Base-by-base conservation (phyloP, 371 early-diverging fungal species). In the Rhizopus sp. region DNA sequence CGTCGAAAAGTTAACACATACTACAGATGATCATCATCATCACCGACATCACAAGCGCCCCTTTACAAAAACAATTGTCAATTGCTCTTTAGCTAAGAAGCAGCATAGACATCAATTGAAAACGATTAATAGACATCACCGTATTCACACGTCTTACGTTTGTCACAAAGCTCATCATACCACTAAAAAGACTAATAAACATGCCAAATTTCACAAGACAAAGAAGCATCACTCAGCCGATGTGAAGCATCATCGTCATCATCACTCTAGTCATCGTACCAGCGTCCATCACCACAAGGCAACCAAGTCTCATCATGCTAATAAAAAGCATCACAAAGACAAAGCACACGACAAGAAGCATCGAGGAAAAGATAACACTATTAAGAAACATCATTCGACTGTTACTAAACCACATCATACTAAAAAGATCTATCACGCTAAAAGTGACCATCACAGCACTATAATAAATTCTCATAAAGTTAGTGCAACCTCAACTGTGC, bases 1-100 rank as follows among this genome's bases (percentile, higher is more conserved):
- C 23, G 32, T 29, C 46, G 29, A 6, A 5, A 46, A 10, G 29
- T 46, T 16, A 13, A 15, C 15, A 44, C 9, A 10, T 35, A 34
- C 31, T 47, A 44, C 44, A 16, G 39, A 38, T 7, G 23, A 35
- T 5, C 52, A 52, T 39, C 5, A 39, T 30, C 50, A 33, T 9
- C 5, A 32, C 8, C 32, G 23, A n/a, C 16, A 32, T 31, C 42
- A 37, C 44, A 10, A 8, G 29, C 44, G 44, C 3, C 9, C 16
- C 2, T 31, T 29, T 13, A 61, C 56, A 15, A 55, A 50, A 31
- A 55, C 35, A 12, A 38, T 61, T 23, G 50, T 33, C 38, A 55
- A 61, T 31, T 61, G 62, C 38, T 53, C 33, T 16, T 40, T 41
- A 15, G 49, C 55, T 44, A 32, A 49, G 6, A 44, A 35, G 8